Conservation (phyloP, 345 rosid genomes). For the Acer campestre region DNA sequence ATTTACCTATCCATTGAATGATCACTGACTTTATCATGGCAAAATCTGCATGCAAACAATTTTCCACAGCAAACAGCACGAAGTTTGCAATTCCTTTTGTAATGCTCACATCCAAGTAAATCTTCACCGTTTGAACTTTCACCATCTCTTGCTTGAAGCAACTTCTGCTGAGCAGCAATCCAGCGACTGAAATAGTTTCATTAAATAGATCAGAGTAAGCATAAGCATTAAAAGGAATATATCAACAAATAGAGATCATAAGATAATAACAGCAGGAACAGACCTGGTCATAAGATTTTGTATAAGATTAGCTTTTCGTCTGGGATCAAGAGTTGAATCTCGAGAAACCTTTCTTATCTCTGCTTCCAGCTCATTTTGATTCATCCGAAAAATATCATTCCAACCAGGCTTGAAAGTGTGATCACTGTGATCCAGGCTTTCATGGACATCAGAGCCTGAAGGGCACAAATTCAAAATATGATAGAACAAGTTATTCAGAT, state of each 20-base stretch:
- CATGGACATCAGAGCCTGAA: slow-evolving; percentile 44
- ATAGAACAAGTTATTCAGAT: slow-evolving; percentile 12
- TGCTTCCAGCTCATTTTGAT: slow-evolving; percentile 69
- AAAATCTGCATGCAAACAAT: slow-evolving; percentile 69
- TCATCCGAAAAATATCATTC: slow-evolving; percentile 72
- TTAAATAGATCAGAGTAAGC: slow-evolving; percentile 10
- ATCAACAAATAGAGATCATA: not conserved
- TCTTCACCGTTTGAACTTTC: slow-evolving; percentile 55
- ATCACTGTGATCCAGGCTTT: slow-evolving; percentile 49
- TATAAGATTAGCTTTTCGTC: slow-evolving; percentile 66
- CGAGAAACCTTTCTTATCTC: slow-evolving; percentile 70
- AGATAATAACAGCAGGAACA: slow-evolving; percentile 15
- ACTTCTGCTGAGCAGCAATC: no score
- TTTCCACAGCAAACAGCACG: slow-evolving; percentile 77
- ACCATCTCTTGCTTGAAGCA: slow-evolving; percentile 39
- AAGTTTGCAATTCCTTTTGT: slow-evolving; percentile 78
- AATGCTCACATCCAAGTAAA: slow-evolving; percentile 69
- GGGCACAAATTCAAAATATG: not conserved
- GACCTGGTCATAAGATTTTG: slow-evolving; percentile 85
- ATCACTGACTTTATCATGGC: slow-evolving; percentile 84
- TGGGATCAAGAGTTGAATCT: slow-evolving; percentile 83
- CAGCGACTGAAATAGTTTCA: not conserved
- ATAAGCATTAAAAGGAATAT: slow-evolving; percentile 14
- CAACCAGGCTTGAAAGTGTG: slow-evolving; percentile 62
- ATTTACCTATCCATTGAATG: slow-evolving; percentile 79